Percentiles rank a stretch among this genome's conserved stretches.
These are phyloP conservation scores for Penicillium sp. DNA, from an alignment of 2,329 filamentous ascomycete genomes.

Conservation along the genomic window DNA sequence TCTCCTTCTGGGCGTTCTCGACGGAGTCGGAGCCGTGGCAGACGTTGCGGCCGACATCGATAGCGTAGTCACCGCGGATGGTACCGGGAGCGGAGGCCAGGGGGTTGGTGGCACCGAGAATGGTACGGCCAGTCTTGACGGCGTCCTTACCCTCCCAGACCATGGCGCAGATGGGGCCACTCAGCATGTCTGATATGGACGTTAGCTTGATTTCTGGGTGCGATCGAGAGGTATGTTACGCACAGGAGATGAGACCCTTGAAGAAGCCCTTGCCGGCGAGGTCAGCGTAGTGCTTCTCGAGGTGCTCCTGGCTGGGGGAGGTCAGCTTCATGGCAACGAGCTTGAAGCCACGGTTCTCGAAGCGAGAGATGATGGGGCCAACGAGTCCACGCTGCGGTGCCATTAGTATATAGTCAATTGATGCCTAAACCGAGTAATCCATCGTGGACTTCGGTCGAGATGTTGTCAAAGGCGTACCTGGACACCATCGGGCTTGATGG, in stretches of 20 bases:
- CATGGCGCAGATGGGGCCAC: conserved; percentile 97
- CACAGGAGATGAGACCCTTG: conserved; percentile 87
- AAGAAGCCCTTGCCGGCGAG: conserved; percentile 96
- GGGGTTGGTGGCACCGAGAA: conserved; percentile 99
- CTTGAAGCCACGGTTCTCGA: conserved; percentile 99
- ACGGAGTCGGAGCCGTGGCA: conserved; percentile 99
- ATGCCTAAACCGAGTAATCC: not conserved
- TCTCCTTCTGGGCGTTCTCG: conserved; percentile 99
- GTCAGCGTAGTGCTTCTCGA: conserved; percentile 97
- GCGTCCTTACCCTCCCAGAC: conserved; percentile 99
- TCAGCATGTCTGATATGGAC: conserved; percentile 75
- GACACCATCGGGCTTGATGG: conserved; percentile 99
- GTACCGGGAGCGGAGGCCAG: conserved; percentile 90
- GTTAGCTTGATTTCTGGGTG: conserved; percentile 14
- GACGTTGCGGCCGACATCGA: conserved; percentile 94
- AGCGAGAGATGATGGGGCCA: conserved; percentile 95
- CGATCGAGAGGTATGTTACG: conserved; percentile 33
- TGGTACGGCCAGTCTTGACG: conserved; percentile 94
- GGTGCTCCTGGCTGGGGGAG: conserved; percentile 85
- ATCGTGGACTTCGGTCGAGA: not conserved
- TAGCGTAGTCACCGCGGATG: conserved; percentile 92
- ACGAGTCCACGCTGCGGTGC: conserved; percentile 80
- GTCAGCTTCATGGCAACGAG: conserved; percentile 96
- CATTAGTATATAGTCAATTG: conserved; percentile 27
- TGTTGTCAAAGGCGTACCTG: conserved; percentile 64